Evolutionary conservation across 495 filamentous ascomycete species (phyloP).

Genomic region (Penicillium riverlandense): DNA sequence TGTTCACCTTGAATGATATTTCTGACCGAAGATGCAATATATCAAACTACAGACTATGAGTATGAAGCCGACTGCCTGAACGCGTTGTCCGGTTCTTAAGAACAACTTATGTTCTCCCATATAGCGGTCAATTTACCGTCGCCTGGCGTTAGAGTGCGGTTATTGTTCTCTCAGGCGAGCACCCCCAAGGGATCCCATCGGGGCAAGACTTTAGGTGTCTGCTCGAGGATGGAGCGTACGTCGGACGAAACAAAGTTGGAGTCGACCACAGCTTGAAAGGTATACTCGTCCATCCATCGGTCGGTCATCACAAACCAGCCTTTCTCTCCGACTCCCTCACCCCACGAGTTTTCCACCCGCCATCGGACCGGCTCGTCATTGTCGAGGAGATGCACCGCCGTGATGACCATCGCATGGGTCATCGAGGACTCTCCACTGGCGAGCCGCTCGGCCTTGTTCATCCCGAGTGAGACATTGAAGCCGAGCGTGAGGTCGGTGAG

Average conservation of each 20-base stretch:
- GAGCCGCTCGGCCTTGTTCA: constrained; percentile 67
- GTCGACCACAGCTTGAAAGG: constrained; percentile 83
- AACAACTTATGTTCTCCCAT: too few species aligned
- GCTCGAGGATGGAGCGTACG: constrained; percentile 58
- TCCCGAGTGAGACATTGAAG: constrained; percentile 62
- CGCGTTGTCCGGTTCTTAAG: too few species aligned
- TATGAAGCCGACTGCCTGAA: too few species aligned
- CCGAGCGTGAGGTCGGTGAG: constrained; percentile 71
- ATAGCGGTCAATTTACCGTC: too few species aligned
- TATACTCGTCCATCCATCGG: constrained; percentile 80
- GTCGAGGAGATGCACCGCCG: constrained; percentile 64
- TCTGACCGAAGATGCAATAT: too few species aligned
- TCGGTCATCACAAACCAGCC: constrained; percentile 88
- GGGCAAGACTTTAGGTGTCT: constrained; percentile 62
- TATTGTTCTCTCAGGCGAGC: constrained; percentile 46
- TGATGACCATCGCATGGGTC: constrained; percentile 91
- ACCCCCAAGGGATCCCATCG: constrained; percentile 88
- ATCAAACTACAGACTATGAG: too few species aligned
- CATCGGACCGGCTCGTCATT: constrained; percentile 60
- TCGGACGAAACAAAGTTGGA: constrained; percentile 57
- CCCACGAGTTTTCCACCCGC: constrained; percentile 86
- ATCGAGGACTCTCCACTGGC: constrained; percentile 65
- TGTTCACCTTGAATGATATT: too few species aligned
- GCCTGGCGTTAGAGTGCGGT: too few species aligned
- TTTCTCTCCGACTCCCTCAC: constrained; percentile 53